These are phyloP conservation scores for Camillea tinctor DNA, from an alignment of 2,329 filamentous ascomycete species.

Conservation along the genomic window DNA sequence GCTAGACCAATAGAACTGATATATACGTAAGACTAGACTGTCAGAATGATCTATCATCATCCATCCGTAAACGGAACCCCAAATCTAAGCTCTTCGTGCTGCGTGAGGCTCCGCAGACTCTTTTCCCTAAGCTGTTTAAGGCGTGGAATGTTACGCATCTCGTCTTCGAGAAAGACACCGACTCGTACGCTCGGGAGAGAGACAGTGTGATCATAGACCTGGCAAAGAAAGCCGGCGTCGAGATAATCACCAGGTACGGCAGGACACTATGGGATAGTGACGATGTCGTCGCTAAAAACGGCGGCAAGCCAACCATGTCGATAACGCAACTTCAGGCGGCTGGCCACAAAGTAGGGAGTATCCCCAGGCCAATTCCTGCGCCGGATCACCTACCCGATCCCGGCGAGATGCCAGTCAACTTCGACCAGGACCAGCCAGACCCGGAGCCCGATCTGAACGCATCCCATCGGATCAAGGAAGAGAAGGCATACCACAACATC, in stretches of 20 bases:
- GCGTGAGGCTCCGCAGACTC: slow-evolving; percentile 68
- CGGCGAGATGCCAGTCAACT: slow-evolving; percentile 58
- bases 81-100: slow-evolving; percentile 71
- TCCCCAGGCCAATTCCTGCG: slow-evolving; percentile 59
- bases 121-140: slow-evolving; percentile 71
- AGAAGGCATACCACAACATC: slow-evolving; percentile 59
- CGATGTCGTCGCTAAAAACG: slow-evolving; percentile 62
- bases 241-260: slow-evolving; percentile 64
- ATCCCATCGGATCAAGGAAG: slow-evolving; percentile 49
- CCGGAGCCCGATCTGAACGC: slow-evolving; percentile 58
- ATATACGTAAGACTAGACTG: slow-evolving; percentile 59
- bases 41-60: slow-evolving; percentile 66
- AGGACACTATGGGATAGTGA: slow-evolving; percentile 75
- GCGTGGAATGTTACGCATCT: slow-evolving; percentile 73
- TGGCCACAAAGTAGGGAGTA: slow-evolving; percentile 59
- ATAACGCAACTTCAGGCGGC: slow-evolving; percentile 65
- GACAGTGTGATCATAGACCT: slow-evolving; percentile 58
- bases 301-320: slow-evolving; percentile 72
- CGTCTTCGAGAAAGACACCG: slow-evolving; percentile 77
- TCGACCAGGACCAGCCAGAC: slow-evolving; percentile 55
- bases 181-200: slow-evolving; percentile 66
- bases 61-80: slow-evolving; percentile 63
- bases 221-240: slow-evolving; percentile 64
- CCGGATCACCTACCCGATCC: slow-evolving; percentile 63
- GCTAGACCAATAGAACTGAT: slow-evolving; percentile 5